Base-by-base conservation (phyloP, 2,329 filamentous ascomycete species). In the Fusarium proliferatum region DNA sequence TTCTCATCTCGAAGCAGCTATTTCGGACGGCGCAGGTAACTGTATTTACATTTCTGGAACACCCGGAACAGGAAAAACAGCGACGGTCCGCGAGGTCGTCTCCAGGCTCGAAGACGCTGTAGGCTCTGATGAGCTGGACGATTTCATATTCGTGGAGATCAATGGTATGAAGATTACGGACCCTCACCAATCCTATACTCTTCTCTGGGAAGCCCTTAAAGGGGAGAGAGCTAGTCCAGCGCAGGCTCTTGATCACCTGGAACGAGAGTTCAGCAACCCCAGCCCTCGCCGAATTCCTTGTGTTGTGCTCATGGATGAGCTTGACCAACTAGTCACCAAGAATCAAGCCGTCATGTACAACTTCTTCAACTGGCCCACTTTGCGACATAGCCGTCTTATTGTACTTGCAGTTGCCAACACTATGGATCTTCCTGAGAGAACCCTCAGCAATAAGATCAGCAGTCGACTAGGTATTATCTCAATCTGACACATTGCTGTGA, bases 301-400 rank as follows among this genome's bases (percentile, higher is more conserved):
- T 80, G 96, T 99, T 19, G 96, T 99, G 5, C 85, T 99, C 57
- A 99, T 99, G 96, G 96, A 99, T 79, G 96, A 99, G 83, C 88
- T 99, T 53, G 96, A 99, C 81, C 96, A 99, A 83, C 89, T 99
- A 12, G 97, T 99, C 9, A 99, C 96, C 17, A 96, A 96, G 80
- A 98, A 97, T 79, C 97, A 99, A 82, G 96, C 94, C n/a, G 96
- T 99, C 83, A 99, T 99, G 96, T 99, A 99, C 85, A 99, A 99
- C 82, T 99, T 99, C 83, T 99, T 99, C 88, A 99, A 99, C 80
- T 99, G 96, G 96, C 96, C 96, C 8, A 93, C 94, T 16, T 86
- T 98, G 61, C 90, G 94, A 56, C 95, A 99, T 82, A 97, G 94
- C 61, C 91, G 95, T 55, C 87, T 99, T 49, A 98, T 99, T 81